These are phyloP conservation scores for Colletotrichum orbiculare DNA, from an alignment of 2,329 filamentous ascomycete species.

Conservation along the genomic window DNA sequence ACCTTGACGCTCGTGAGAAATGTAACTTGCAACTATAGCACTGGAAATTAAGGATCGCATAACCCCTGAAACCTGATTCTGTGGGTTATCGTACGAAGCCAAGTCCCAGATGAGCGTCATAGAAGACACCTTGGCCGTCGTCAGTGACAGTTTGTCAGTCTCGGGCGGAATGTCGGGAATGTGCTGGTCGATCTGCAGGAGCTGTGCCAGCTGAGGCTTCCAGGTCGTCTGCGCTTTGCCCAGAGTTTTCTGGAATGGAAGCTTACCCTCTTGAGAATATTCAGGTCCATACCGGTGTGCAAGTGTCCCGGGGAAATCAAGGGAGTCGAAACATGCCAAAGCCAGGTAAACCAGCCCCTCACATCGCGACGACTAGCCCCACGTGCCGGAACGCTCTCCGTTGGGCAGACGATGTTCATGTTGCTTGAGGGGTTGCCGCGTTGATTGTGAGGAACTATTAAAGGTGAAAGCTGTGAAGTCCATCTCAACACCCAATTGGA, in stretches of 20 bases:
- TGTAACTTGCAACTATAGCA: no score
- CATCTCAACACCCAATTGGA: no score
- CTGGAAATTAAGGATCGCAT: no score
- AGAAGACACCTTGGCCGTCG: no score
- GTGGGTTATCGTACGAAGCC: constrained; percentile 23
- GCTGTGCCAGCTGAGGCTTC: not conserved
- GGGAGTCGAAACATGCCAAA: not conserved
- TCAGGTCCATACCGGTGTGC: not conserved
- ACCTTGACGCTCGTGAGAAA: no score
- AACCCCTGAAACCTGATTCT: not conserved
- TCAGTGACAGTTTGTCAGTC: no score
- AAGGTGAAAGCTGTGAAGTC: no score
- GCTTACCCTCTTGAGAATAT: constrained; percentile 2
- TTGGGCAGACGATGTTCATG: no score
- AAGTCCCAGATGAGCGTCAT: not conserved
- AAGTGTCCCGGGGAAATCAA: not conserved
- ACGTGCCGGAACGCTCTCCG: constrained; percentile 8
- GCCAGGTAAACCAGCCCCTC: constrained; percentile 10
- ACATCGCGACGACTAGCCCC: constrained; percentile 6
- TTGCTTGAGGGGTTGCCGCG: no score
- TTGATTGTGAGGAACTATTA: no score
- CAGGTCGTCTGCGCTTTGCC: not conserved
- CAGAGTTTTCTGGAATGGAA: constrained; percentile 11
- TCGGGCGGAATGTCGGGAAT: no score
- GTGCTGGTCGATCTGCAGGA: not conserved